Base-by-base conservation (phyloP, 2,329 filamentous ascomycete species). In the Penicillium sp. region DNA sequence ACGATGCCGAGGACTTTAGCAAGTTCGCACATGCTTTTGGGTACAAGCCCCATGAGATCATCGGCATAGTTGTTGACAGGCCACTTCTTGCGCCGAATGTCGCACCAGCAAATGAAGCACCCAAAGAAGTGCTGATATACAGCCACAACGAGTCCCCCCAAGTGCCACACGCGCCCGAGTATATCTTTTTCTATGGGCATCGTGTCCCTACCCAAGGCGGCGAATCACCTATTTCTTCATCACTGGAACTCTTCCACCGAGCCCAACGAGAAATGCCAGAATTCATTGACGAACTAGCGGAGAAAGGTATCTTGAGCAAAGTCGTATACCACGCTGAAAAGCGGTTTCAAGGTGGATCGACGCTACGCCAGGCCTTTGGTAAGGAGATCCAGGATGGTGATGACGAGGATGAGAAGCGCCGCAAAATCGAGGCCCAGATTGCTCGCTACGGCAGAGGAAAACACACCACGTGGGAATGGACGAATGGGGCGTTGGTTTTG, bases 141-240 rank as follows among this genome's bases (percentile, higher is more conserved):
- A 80, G 73, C 58, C 79, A 81, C 65, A 82, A 81, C 55, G 79
- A 82, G 57, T 80, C 77, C 0, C 76, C 77, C 0, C 79, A 81
- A 56, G 78, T 81, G 0, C 79, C 79, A 1, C 79, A 81, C 54
- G 77, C 78, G 0, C 79, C 79, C 0, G 79, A 78, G 55, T 81
- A 81, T 54, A 76, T 81, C 46, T 80, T 81, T 61, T 80, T 81
- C 67, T 81, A 80, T 44, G 64, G 69, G 1, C 73, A 80, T 53
- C 67, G 63, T 5, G 76, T 69, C 0, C 74, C 77, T 0, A 43
- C 36, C 1, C 66, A 60, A 18, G 71, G 73, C 1, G 72, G 73
- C 5, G 77, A 81, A 57, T 77, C 76, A 0, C 77, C 78, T 1
- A 77, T 80, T n/a, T 77, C 77, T 0, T 80, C 78, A 0, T 79